Conservation (phyloP, 2,329 filamentous ascomycete species). For the Amesomyces nigricolor region DNA sequence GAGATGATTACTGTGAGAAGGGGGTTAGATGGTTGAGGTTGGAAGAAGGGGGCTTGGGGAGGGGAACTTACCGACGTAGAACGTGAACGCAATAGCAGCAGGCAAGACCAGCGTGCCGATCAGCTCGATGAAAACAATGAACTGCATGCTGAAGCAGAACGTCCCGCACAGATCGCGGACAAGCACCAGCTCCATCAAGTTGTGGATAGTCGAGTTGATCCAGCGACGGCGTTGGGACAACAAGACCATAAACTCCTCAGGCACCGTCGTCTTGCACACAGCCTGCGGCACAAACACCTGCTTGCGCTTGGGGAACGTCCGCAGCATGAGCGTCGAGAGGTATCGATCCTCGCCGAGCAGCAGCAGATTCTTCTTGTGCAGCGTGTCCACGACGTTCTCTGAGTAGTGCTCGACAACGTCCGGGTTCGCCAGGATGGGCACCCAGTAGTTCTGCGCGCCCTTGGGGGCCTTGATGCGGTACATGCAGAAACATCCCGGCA, state of each 20-base stretch:
- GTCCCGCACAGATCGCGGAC: constrained; percentile 95
- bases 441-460: constrained; percentile 98
- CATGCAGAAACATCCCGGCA: constrained; percentile 99
- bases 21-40: background rate
- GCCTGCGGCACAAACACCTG: constrained; percentile 98
- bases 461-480: constrained; percentile 99
- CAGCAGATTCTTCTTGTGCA: constrained; percentile 95
- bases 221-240: constrained; percentile 92
- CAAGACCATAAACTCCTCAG: constrained; percentile 84
- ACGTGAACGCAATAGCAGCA: constrained; percentile 92
- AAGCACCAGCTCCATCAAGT: constrained; percentile 93
- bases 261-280: constrained; percentile 97
- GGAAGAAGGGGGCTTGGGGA: background rate
- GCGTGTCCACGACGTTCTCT: constrained; percentile 95
- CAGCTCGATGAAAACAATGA: constrained; percentile 92
- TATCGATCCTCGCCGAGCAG: constrained; percentile 92
- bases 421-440: constrained; percentile 94
- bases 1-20: constrained; percentile 66
- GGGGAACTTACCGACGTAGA: constrained; percentile 74
- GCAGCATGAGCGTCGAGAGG: constrained; percentile 93
- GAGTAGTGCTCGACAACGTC: constrained; percentile 99
- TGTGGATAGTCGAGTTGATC: constrained; percentile 99
- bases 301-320: constrained; percentile 98
- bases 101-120: constrained; percentile 91
- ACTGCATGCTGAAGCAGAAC: constrained; percentile 99